Evolutionary conservation across 2,329 filamentous ascomycete species (phyloP), one percentile per base, ranked within the genome.

Genomic region (Diaporthe sp.): DNA sequence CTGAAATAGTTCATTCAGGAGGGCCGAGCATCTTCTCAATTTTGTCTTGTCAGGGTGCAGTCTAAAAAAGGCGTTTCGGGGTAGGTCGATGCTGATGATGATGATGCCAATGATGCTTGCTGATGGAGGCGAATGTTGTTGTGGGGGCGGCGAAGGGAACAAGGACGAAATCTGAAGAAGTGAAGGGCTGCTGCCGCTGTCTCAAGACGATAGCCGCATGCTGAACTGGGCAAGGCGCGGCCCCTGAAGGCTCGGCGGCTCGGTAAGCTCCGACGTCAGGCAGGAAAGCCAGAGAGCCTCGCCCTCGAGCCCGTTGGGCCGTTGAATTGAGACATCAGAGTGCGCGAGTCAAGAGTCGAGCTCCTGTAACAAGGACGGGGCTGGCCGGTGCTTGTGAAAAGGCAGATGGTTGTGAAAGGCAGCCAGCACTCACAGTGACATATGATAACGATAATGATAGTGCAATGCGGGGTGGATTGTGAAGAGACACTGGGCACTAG

Each of bases 151-250:
- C 44, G 32, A 59, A n/a, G n/a, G n/a, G n/a, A 37, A 56, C 55
- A 39, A n/a, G 17, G 10, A 30, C 37, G 55, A 30, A 71, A 39
- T 50, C 58, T 50, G 58, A 71, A 61, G 69, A 55, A 70, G 55
- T 73, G 44, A 47, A 63, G 69, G 58, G 72, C 37, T 47, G 72
- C 42, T 73, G 66, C 50, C 30, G 32, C 32, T 74, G 72, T 74
- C 72, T 74, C 72, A 71, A 39, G 69, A 74, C 55, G 44, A 65
- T 35, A 66, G 69, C 58, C 50, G 63, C 71, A 73, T 58, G 56
- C 72, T 61, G 17, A 27, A 58, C 32, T 47, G 39, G 50, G 58
- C 55, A 59, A 59, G 58, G 58, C 68, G 55, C 15, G 42, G 58
- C 58, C 69, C 59, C 69, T 61, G 44, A 44, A 35, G 32, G 35